Conservation (phyloP, 2,329 filamentous ascomycete species). For the Talaromyces sp. region DNA sequence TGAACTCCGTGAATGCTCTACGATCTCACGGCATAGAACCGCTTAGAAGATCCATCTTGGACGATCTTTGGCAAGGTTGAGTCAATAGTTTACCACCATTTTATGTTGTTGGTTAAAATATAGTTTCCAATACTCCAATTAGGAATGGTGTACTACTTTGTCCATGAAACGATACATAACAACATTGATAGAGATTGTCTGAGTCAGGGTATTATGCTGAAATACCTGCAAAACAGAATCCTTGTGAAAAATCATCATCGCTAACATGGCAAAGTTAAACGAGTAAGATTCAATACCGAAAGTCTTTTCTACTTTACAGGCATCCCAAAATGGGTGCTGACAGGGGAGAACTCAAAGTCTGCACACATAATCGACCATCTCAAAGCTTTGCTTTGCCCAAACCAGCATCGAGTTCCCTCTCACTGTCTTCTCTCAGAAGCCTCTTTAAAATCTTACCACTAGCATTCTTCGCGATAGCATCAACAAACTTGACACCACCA, state of each 20-base stretch:
- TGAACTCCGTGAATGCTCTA: not conserved
- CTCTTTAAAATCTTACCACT: slow-evolving; percentile 24
- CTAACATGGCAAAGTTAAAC: not conserved
- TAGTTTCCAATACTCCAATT: too few species aligned
- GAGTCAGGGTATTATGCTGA: too few species aligned
- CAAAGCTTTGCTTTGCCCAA: slow-evolving; percentile 22
- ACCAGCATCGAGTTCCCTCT: slow-evolving; percentile 17
- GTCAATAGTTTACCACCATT: too few species aligned
- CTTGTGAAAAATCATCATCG: not conserved
- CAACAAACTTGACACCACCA: slow-evolving; percentile 46
- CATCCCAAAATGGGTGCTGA: not conserved
- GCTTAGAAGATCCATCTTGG: too few species aligned
- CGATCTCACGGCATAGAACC: too few species aligned
- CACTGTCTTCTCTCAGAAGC: slow-evolving; percentile 36
- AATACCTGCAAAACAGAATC: not conserved
- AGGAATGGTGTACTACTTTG: not conserved
- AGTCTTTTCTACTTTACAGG: not conserved
- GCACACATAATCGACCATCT: not conserved
- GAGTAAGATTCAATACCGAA: too few species aligned
- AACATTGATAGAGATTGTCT: not conserved
- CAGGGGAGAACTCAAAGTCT: not conserved
- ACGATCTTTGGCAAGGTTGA: too few species aligned
- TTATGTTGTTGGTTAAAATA: too few species aligned
- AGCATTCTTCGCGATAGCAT: slow-evolving; percentile 36
- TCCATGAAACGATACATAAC: not conserved